Evolutionary conservation across 2,329 filamentous ascomycete species (phyloP), one percentile per base, ranked within the genome.

Genomic region (Periglandula ipomoeae): DNA sequence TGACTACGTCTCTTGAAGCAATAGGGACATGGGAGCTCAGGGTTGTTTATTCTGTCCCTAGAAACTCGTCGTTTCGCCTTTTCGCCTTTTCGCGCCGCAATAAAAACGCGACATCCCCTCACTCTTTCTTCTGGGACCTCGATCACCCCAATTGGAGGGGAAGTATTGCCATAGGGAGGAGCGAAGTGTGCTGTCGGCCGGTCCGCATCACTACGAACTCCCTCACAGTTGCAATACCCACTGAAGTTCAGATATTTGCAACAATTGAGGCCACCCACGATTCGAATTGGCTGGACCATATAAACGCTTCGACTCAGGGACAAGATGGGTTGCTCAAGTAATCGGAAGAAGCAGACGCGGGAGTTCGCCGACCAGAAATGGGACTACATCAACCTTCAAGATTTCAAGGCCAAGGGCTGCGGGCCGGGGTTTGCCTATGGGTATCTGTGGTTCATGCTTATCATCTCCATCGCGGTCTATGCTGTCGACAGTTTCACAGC

Each of bases 401-500:
- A 97, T 67, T 97, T 96, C 75, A 89, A 85, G 64, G 84, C 87
- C 2, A 82, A 78, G 26, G 91, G 87, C 13, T 89, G 85, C 65
- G 82, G 85, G 56, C 78, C 85, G 1, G 75, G 79, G 8, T 76
- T 95, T 56, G 90, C 89, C 52, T 97, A 96, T 65, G 79, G 73
- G 59, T 93, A 89, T 69, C 77, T 97, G 46, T 93, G 84, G 78
- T 74, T 93, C 50, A 85, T 89, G 57, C 76, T 91, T 40, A 49
- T 89, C 46, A 73, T 94, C 50, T 93, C 89, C 3, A 65, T 91
- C 44, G 84, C 87, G 40, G 89, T 95, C 56, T 96, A 95, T 66
- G 82, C 75, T 24, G 86, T 94, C 63, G 91, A 97, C 69, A 89
- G 84, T 52, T 97, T 96, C 63, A 96, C 90, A 4, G 90, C 90